A percentile compares a stretch with the other conserved stretches of the same genome.
Evolutionary conservation across 805 yeast species (phyloP).

Genomic region (Schwanniomyces pseudopolymorphus): DNA sequence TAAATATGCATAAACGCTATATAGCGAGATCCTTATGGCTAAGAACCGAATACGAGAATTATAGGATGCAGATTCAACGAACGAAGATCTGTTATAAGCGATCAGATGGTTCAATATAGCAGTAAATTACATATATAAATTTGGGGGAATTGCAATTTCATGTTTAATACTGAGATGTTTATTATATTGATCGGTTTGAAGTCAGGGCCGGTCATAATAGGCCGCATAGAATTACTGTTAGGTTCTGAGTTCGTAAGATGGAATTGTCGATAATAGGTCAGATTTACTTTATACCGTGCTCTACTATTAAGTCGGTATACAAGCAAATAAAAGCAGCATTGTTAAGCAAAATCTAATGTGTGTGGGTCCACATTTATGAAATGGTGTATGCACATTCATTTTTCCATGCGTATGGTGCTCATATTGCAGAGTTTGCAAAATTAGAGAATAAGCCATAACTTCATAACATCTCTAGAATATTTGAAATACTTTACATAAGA

Average conservation of each 20-base stretch:
- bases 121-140: background rate
- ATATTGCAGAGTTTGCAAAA: too few relatives aligned
- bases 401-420: too few relatives aligned
- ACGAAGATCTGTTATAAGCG: too few relatives aligned
- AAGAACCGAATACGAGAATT: background rate
- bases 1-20: background rate
- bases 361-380: background rate
- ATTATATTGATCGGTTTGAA: background rate
- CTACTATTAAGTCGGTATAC: too few relatives aligned
- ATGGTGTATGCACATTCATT: background rate
- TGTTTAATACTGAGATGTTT: background rate
- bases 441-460: too few relatives aligned
- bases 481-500: too few relatives aligned
- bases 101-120: too few relatives aligned
- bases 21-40: background rate
- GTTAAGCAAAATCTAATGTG: background rate
- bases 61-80: too few relatives aligned
- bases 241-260: background rate
- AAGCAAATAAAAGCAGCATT: background rate
- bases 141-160: background rate
- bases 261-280: background rate
- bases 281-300: too few relatives aligned
- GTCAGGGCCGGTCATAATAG: background rate
- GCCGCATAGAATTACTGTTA: background rate
- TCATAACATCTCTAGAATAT: too few relatives aligned